phyloP scores from a whole-genome alignment of 1,284 basidiomycete genomes.

The Trametes hirsuta region DNA sequence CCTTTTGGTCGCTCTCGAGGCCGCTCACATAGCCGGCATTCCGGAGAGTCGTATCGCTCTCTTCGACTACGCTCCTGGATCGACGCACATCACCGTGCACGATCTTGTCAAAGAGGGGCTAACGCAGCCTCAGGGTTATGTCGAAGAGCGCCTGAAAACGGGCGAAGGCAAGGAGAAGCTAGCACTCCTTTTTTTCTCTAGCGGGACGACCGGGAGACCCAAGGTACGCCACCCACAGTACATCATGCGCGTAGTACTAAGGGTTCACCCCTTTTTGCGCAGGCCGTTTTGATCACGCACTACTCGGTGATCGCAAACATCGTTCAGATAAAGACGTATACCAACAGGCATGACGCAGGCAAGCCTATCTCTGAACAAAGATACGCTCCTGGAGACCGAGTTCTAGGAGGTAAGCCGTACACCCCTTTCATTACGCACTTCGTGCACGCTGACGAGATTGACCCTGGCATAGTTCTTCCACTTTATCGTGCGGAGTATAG shows the following conservation, averaged over 20 bases:
- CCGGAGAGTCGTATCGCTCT: conserved; percentile 59
- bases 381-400: conserved; percentile 56
- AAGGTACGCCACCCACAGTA: conserved; percentile 60
- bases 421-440: not conserved
- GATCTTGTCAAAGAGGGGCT: conserved; percentile 59
- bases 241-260: not conserved
- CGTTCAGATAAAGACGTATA: conserved; percentile 59
- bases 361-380: conserved; percentile 40
- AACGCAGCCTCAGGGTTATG: conserved; percentile 44
- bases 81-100: conserved; percentile 45
- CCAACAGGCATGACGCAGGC: conserved; percentile 21
- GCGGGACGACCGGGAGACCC: conserved; percentile 82
- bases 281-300: conserved; percentile 24
- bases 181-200: conserved; percentile 79
- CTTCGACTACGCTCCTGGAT: conserved; percentile 39
- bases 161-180: conserved; percentile 72
- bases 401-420: conserved; percentile 37
- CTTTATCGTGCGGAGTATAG: conserved; percentile 37
- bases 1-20: conserved; percentile 54
- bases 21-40: conserved; percentile 53
- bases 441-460: not conserved
- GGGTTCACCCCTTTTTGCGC: not conserved
- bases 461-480: conserved; percentile 32
- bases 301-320: conserved; percentile 70
- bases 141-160: conserved; percentile 51